A percentile compares a stretch with the other conserved stretches of the same genome.
Conservation (phyloP, 352 stramenopile species). For the Pythium periplocum region DNA sequence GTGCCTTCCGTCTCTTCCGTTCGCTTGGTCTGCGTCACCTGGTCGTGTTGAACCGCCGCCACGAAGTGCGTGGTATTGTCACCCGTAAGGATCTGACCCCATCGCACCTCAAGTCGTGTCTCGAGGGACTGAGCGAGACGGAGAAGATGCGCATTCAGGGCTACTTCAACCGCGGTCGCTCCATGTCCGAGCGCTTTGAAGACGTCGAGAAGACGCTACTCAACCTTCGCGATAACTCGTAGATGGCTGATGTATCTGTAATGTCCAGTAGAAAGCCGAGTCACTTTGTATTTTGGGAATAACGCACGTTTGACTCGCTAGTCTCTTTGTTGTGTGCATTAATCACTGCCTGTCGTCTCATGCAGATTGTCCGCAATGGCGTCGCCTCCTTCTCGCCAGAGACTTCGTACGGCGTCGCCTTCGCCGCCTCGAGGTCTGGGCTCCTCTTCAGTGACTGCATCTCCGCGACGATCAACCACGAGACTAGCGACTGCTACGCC, state of each 20-base stretch:
- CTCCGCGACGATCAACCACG: too few species aligned
- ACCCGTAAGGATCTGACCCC: slow-evolving; percentile 85
- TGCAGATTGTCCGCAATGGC: too few species aligned
- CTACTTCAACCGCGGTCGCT: slow-evolving; percentile 76
- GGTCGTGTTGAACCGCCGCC: slow-evolving; percentile 86
- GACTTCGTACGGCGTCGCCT: too few species aligned
- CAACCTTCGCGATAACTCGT: slow-evolving; percentile 83
- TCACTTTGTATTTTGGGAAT: too few species aligned
- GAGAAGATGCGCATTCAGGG: slow-evolving; percentile 82
- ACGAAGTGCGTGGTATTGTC: slow-evolving; percentile 86
- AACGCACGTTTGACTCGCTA: too few species aligned
- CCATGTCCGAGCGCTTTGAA: slow-evolving; percentile 65
- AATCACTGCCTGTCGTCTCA: too few species aligned
- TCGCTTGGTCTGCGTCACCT: slow-evolving; percentile 96
- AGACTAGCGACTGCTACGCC: too few species aligned
- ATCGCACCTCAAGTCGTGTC: slow-evolving; percentile 73
- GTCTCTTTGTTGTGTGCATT: too few species aligned
- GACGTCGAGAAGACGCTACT: slow-evolving; percentile 81
- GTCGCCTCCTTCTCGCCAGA: too few species aligned
- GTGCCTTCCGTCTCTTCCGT: slow-evolving; percentile 96
- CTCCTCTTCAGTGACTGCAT: too few species aligned
- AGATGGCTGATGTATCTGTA: not conserved
- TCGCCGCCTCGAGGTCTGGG: too few species aligned
- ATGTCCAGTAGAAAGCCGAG: too few species aligned
- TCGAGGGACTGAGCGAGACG: slow-evolving; percentile 67